Evolutionary conservation across 2,329 filamentous ascomycete genomes (phyloP), one percentile per base, ranked within the genome.

Genomic region (Diaporthe sp.): DNA sequence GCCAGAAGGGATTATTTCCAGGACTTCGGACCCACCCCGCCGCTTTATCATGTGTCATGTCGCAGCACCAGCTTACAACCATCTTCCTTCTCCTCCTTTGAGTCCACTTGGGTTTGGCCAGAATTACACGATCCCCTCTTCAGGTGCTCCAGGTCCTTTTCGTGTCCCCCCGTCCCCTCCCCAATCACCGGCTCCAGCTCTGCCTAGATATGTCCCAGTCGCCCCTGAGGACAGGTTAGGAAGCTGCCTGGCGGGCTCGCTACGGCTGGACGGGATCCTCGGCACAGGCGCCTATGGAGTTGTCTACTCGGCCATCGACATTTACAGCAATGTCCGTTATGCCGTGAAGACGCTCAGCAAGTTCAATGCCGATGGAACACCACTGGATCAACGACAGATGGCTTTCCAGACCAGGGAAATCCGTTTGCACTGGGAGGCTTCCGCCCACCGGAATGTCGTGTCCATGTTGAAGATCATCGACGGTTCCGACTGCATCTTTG

Each of bases 281-380:
- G 97, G 97, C 79, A 94, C 96, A 70, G 97, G 97, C 80, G 97
- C 97, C 75, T 99, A 99, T 85, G 97, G 97, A 78, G 96, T 98
- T 57, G 97, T 99, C 37, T 98, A 98, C 87, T 92, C 93, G 79
- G 96, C 96, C 81, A 88, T 94, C 85, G 96, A 97, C 86, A 91
- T 96, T 83, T 93, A 93, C 83, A 96, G 92, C 79, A 91, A 94
- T 83, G 90, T 92, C 75, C 92, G 92, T 79, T 99, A 98, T 88
- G 97, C 97, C 78, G 96, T 99, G 82, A 99, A 99, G 89, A 96
- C 96, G 77, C 90, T 99, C 83, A 97, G 95, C 92, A 98, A 98
- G 86, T 90, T 93, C 85, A 97, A 96, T 84, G 82, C 89, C 79
- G 90, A 92, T 83, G 91, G 91, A 79, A 88, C 89, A 17, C 90